A percentile compares a stretch with the other conserved stretches of the same genome.
Evolutionary conservation across 2,329 filamentous ascomycete species (phyloP).

Genomic region (Lecanicillium sp.): DNA sequence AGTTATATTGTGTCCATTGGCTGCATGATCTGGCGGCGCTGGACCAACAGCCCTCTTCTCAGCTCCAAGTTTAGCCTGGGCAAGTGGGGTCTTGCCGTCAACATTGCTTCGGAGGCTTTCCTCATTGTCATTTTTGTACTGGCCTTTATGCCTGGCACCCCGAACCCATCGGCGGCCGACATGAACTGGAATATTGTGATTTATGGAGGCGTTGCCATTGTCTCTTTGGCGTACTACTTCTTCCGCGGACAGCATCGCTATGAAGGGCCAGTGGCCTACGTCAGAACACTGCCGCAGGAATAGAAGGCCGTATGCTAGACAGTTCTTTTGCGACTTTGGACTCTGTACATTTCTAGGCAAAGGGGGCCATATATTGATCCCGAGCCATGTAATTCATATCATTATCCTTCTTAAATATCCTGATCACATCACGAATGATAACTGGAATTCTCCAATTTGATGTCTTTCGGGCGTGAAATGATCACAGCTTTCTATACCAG

Average conservation of each 20-base stretch:
- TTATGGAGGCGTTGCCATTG: conserved; percentile 28
- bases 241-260: conserved; percentile 14
- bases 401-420: too few relatives aligned
- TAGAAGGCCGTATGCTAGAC: not conserved
- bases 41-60: conserved; percentile 17
- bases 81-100: conserved; percentile 30
- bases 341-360: too few relatives aligned
- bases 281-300: conserved; percentile 5
- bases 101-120: conserved; percentile 34
- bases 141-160: conserved; percentile 36
- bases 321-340: not conserved
- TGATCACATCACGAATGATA: too few relatives aligned
- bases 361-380: too few relatives aligned
- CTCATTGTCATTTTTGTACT: conserved; percentile 39
- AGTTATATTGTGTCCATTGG: conserved; percentile 42
- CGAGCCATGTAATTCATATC: too few relatives aligned
- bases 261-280: conserved; percentile 10
- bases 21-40: conserved; percentile 36
- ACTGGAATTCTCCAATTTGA: too few relatives aligned
- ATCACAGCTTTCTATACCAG: conserved; percentile 33
- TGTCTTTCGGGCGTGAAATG: too few relatives aligned
- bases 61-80: conserved; percentile 26
- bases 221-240: conserved; percentile 31
- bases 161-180: conserved; percentile 25
- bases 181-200: conserved; percentile 46